Evolutionary conservation across 2,329 filamentous ascomycete species (phyloP).

Genomic region (Decorospora gaudefroyi): DNA sequence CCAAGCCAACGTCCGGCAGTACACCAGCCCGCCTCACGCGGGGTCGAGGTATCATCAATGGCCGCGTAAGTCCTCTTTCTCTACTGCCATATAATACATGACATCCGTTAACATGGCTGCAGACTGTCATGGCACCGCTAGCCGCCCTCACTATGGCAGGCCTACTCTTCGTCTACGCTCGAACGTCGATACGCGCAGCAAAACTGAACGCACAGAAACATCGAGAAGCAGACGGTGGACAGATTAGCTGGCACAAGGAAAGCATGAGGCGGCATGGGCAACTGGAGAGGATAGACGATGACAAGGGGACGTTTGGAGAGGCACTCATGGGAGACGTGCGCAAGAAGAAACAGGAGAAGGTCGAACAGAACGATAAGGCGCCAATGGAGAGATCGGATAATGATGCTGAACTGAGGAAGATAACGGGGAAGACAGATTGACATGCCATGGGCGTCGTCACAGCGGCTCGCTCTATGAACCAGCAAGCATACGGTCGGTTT

Average conservation of each 20-base stretch:
- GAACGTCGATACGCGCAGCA: constrained; percentile 68
- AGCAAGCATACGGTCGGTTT: no score
- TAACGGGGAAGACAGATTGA: constrained; percentile 44
- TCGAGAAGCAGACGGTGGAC: constrained; percentile 62
- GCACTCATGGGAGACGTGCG: constrained; percentile 41
- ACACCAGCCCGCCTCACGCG: constrained; percentile 37
- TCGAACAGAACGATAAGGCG: constrained; percentile 32
- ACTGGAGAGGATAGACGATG: constrained; percentile 51
- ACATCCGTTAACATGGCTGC: constrained; percentile 9
- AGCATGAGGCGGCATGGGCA: constrained; percentile 58
- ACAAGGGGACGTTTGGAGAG: constrained; percentile 40
- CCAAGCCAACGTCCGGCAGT: constrained; percentile 43
- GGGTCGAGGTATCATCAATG: constrained; percentile 44
- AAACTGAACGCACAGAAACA: constrained; percentile 66
- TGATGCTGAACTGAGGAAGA: constrained; percentile 47
- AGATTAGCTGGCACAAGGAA: constrained; percentile 60
- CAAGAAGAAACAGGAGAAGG: constrained; percentile 36
- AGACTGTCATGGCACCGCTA: constrained; percentile 63
- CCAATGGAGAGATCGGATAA: constrained; percentile 42
- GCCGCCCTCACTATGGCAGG: constrained; percentile 66
- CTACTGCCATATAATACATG: neutral
- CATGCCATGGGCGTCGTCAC: no score
- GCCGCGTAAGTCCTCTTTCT: constrained; percentile 29
- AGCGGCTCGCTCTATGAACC: no score
- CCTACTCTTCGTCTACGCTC: constrained; percentile 64